A percentile compares a stretch with the other conserved stretches of the same genome.
These are phyloP conservation scores for Plasmodium knowlesi DNA, from an alignment of 169 alveolate genomes.

Conservation along the genomic window DNA sequence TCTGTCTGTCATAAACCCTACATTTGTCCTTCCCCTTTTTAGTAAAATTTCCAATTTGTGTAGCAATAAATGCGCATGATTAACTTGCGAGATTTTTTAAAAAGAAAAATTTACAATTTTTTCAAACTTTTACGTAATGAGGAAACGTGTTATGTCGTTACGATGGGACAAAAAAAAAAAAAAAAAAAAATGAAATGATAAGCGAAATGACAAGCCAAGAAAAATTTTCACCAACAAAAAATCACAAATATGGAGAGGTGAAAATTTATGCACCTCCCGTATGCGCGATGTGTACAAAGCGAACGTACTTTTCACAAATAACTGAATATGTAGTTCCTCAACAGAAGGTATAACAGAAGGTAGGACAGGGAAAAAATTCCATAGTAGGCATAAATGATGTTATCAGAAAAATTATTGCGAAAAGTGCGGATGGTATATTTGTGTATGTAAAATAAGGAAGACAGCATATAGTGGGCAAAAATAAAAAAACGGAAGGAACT, in stretches of 20 bases:
- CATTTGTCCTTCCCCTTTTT: neutral
- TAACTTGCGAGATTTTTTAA: neutral
- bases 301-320: conserved; percentile 1
- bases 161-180: neutral
- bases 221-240: neutral
- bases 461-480: conserved; percentile 23
- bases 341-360: conserved; percentile 23
- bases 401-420: conserved; percentile 23
- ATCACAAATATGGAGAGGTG: neutral
- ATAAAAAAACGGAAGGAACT: conserved; percentile 7
- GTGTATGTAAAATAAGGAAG: conserved; percentile 54
- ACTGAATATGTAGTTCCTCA: conserved; percentile 22
- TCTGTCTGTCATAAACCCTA: neutral
- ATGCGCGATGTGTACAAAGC: neutral
- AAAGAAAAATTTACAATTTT: neutral
- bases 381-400: conserved; percentile 21
- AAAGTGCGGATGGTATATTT: conserved; percentile 36
- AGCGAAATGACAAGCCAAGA: neutral
- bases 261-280: neutral
- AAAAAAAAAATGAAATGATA: neutral
- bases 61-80: neutral
- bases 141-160: neutral
- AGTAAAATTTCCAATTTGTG: neutral
- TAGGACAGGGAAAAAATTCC: conserved; percentile 29
- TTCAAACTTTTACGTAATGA: neutral